Conservation (phyloP, 176 grass and related monocot species). For the Themeda triandra region DNA sequence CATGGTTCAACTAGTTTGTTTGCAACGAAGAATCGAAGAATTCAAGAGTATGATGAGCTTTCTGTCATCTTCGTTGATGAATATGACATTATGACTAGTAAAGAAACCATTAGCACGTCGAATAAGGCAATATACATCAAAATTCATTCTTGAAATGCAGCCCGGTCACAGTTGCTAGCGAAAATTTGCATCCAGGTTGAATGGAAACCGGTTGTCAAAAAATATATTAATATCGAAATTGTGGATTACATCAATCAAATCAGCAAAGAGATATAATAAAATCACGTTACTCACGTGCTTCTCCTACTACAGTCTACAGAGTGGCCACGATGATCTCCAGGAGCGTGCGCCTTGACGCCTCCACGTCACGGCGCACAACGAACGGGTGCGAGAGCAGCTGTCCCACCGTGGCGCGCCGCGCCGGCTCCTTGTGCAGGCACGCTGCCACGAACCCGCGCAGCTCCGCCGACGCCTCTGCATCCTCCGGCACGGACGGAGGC, state of each 20-base stretch:
- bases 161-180: too few species aligned
- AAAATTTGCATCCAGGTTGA: too few species aligned
- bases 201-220: too few species aligned
- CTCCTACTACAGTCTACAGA: neutral
- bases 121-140: too few species aligned
- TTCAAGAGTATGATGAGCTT: slow-evolving; percentile 19
- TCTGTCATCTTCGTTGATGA: neutral
- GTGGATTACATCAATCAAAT: too few species aligned
- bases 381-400: neutral
- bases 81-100: neutral
- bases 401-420: neutral
- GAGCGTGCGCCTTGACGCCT: neutral
- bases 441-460: neutral
- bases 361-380: neutral
- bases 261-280: too few species aligned
- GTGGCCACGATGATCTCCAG: neutral
- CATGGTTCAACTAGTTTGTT: neutral
- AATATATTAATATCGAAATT: too few species aligned
- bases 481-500: neutral
- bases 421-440: neutral
- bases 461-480: neutral
- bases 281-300: too few species aligned
- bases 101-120: too few species aligned
- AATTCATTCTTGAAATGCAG: too few species aligned
- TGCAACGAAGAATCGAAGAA: slow-evolving; percentile 3